Conservation (phyloP, 2,329 filamentous ascomycete species). For the Hypoxylon sp. region DNA sequence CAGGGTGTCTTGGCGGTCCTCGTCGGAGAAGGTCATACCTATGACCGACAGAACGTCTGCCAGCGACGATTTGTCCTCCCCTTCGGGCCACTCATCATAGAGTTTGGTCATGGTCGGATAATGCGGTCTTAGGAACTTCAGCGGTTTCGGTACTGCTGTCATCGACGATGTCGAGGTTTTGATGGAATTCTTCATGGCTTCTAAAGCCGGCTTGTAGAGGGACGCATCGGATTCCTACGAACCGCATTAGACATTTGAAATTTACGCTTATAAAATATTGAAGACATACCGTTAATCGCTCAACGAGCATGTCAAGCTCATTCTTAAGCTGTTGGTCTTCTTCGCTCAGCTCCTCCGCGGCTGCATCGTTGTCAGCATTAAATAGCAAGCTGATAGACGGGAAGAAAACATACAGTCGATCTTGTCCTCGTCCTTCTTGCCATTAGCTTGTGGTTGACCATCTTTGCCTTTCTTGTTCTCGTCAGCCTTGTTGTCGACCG, state of each 20-base stretch:
- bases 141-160: constrained; percentile 97
- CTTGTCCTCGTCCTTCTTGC: constrained; percentile 82
- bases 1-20: constrained; percentile 93
- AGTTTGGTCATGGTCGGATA: constrained; percentile 89
- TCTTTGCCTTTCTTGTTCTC: constrained; percentile 74
- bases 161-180: constrained; percentile 99
- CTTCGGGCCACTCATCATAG: constrained; percentile 89
- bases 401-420: constrained; percentile 57
- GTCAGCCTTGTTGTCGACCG: constrained; percentile 73
- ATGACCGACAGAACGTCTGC: constrained; percentile 97
- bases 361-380: constrained; percentile 55
- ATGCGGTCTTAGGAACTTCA: constrained; percentile 97
- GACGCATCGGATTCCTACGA: constrained; percentile 83
- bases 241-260: constrained; percentile 28
- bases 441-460: constrained; percentile 77
- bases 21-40: constrained; percentile 98
- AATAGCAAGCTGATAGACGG: constrained; percentile 36
- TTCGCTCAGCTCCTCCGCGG: constrained; percentile 90
- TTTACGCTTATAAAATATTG: background rate
- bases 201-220: constrained; percentile 91
- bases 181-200: constrained; percentile 98
- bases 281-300: constrained; percentile 82
- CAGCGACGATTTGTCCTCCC: constrained; percentile 87
- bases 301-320: constrained; percentile 97
- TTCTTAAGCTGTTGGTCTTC: constrained; percentile 98